phyloP scores from a whole-genome alignment of 306 rosid genomes.

The Cucurbita maxima region DNA sequence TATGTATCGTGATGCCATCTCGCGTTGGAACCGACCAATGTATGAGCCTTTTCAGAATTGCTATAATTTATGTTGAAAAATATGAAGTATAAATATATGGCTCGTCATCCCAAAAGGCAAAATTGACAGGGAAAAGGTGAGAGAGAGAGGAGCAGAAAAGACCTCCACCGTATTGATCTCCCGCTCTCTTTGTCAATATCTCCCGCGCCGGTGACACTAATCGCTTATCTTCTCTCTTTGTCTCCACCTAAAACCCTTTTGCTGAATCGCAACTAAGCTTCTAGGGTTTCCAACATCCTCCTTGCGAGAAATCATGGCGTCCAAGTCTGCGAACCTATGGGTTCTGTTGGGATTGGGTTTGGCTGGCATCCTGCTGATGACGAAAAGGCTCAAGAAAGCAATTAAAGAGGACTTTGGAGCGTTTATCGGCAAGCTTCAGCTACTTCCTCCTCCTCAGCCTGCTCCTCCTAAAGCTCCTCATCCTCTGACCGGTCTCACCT shows the following conservation, averaged over 20 bases:
- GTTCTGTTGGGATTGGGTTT: slow-evolving; percentile 69
- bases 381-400: slow-evolving; percentile 51
- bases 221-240: slow-evolving; percentile 7
- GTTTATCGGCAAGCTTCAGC: slow-evolving; percentile 44
- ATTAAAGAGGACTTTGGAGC: slow-evolving; percentile 78
- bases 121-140: neutral
- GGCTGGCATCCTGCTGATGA: slow-evolving; percentile 64
- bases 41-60: neutral
- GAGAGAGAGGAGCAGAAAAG: neutral
- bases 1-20: no score
- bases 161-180: neutral
- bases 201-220: neutral
- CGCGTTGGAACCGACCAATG: no score
- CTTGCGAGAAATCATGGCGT: slow-evolving; percentile 24
- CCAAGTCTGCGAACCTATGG: slow-evolving; percentile 72
- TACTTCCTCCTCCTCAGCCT: slow-evolving; percentile 87
- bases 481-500: slow-evolving; percentile 70
- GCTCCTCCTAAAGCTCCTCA: slow-evolving; percentile 98
- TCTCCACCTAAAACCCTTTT: neutral
- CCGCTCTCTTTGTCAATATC: neutral
- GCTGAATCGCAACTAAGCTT: neutral
- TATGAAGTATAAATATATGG: neutral
- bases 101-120: neutral
- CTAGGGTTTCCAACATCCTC: neutral
- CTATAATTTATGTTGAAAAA: neutral